Conservation (phyloP, 768 basidiomycete species). For the Agrocybe praecox region DNA sequence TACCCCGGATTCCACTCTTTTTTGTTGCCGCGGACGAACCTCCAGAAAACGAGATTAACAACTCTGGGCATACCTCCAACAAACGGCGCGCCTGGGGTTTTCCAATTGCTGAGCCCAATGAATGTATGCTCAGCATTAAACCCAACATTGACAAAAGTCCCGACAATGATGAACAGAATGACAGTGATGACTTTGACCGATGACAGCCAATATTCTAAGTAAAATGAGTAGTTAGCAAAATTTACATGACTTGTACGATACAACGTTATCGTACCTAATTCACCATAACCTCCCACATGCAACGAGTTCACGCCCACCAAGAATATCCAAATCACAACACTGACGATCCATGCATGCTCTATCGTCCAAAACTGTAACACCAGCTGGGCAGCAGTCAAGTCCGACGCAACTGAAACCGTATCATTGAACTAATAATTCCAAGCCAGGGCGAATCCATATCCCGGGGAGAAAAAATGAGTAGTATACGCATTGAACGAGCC, state of each 20-base stretch:
- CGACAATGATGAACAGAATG: constrained; percentile 76
- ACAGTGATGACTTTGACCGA: constrained; percentile 83
- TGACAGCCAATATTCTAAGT: constrained; percentile 81
- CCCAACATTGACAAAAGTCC: constrained; percentile 80
- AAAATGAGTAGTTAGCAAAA: background rate
- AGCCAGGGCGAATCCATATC: constrained; percentile 83
- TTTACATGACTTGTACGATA: background rate
- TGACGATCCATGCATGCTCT: constrained; percentile 71
- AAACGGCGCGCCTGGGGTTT: constrained; percentile 79
- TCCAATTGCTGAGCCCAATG: constrained; percentile 76
- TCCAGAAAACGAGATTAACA: constrained; percentile 90
- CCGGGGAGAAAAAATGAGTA: constrained; percentile 85
- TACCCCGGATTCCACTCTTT: background rate
- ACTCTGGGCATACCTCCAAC: constrained; percentile 88
- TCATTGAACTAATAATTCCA: constrained; percentile 96
- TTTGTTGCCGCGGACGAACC: constrained; percentile 47
- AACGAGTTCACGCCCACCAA: constrained; percentile 70
- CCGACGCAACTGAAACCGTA: constrained; percentile 83
- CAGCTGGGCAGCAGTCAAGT: constrained; percentile 84
- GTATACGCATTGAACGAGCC: constrained; percentile 90
- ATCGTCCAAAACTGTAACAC: constrained; percentile 76
- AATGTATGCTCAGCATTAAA: constrained; percentile 67
- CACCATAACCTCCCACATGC: constrained; percentile 81
- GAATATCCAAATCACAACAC: constrained; percentile 73
- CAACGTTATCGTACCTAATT: constrained; percentile 67